Base-by-base conservation (phyloP, 148 eudicot species). In the Agrostemma githago region DNA sequence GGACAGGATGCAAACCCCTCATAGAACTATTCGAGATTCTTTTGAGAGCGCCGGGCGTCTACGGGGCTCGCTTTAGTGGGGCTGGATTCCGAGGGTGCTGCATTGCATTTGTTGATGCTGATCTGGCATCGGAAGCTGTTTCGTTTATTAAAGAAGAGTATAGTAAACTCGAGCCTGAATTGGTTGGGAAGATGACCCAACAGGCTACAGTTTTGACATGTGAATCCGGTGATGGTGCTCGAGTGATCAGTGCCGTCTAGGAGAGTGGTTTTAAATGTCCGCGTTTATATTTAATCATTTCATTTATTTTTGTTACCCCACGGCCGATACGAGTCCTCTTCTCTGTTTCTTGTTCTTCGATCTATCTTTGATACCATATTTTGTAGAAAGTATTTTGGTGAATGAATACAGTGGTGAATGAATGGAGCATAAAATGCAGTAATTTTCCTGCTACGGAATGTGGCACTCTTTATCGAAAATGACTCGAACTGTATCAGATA, bases 31-130 rank as follows among this genome's bases (percentile, higher is more conserved):
- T 90, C 17, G 89, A 96, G 86, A 82, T 90, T 38, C 93, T 96
- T 77, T 8, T 87, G 46, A 86, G 75, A 78, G 92, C 94, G 73
- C 99, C 92, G 2, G 97, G 96, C 2, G 89, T 96, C 2, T 83
- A 74, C 37, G 99, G 99, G 64, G 94, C 97, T 17, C 85, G 99
- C 67, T 96, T 96, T 75, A 96, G 99, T 66, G 99, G 99, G 17
- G 99, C 99, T 61, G 99, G 99, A 19, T 96, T 96, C 77, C 86
- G 99, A 75, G 99, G 99, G 0, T 96, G 99, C 77, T 96, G 97
- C 78, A 81, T 92, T 71, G 97, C 97, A 19, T 81, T 96, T 62
- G 99, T 92, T 2, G 88, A 92, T 48, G 84, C 92, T 42, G 82
- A 86, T 59, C 62, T 8, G 37, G 96, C 96, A 61, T 66, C 17